Evolutionary conservation across 257 asterid species (phyloP), one percentile per base, ranked within the genome.

Genomic region (Coffea eugenioides): DNA sequence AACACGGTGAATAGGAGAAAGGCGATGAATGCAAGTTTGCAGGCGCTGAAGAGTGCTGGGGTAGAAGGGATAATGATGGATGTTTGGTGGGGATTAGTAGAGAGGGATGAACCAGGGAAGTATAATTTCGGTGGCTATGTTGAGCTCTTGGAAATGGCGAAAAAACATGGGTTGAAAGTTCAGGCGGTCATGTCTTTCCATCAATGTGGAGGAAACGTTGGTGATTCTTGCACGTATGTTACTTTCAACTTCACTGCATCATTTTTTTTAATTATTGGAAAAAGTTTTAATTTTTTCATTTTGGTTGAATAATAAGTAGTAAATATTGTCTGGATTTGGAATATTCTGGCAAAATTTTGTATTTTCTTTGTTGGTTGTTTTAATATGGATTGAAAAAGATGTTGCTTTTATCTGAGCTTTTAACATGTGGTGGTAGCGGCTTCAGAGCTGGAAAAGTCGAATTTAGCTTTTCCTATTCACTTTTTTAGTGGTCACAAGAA

Each of bases 61-160:
- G 99, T 94, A 59, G 97, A 96, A 72, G 99, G 99, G 88, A 85
- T 96, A 51, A 96, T 96, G 99, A 91, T 96, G 97, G 99, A 96
- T 74, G 97, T 94, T 57, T 96, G 99, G 99, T 96, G 98, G 97
- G 97, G 97, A 10, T 79, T 96, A 86, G 97, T 96, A 69, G 99
- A 96, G 88, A 84, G 89, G 80, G 98, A 92, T 76, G 82, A 79
- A 5, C 94, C 97, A 5, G 95, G 97, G 15, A 88, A 84, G 82
- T 96, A 96, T 46, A 92, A 92, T 74, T 96, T 97, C 96, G 97
- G 94, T 34, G 99, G 99, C 18, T 96, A 96, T 56, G 73, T 79
- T 31, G 99, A 96, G 84, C 90, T 96, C 16, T 71, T 96, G 80
- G 98, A 94, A 76, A 92, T 96, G 98, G 99, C 98, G 18, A 91